Conservation (phyloP, 2,329 filamentous ascomycete genomes). For the Cladosporium oxysporum region DNA sequence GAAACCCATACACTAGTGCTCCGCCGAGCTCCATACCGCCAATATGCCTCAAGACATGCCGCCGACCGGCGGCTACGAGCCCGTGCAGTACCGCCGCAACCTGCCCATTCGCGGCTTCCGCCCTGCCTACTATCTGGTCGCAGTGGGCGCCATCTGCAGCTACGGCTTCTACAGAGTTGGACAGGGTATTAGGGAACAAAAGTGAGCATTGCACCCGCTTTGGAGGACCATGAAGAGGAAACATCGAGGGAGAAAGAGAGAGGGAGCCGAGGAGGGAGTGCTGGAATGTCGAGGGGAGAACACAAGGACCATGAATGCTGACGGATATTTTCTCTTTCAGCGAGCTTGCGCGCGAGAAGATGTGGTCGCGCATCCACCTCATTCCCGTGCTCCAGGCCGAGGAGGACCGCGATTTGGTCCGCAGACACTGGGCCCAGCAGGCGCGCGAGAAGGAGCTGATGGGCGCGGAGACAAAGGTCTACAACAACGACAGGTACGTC, state of each 20-base stretch:
- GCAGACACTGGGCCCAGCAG: conserved; percentile 82
- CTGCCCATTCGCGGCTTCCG: conserved; percentile 88
- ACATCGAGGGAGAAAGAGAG: background rate
- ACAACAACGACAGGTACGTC: conserved; percentile 82
- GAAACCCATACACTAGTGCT: conserved; percentile 1
- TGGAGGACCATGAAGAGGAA: background rate
- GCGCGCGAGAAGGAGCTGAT: conserved; percentile 87
- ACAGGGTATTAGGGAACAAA: conserved; percentile 82
- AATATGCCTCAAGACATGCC: conserved; percentile 97
- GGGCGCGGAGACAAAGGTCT: conserved; percentile 80
- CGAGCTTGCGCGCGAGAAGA: conserved; percentile 94
- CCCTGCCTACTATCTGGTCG: conserved; percentile 75
- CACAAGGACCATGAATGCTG: conserved; percentile 15
- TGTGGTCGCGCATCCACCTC: conserved; percentile 95
- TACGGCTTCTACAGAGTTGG: conserved; percentile 90
- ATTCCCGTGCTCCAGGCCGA: conserved; percentile 94
- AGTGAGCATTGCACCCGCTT: conserved; percentile 55
- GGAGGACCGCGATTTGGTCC: conserved; percentile 91
- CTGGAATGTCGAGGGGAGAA: background rate
- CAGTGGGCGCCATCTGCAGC: conserved; percentile 74
- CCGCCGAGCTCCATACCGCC: conserved; percentile 24
- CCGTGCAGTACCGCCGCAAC: conserved; percentile 98
- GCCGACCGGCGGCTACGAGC: conserved; percentile 88
- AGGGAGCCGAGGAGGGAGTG: background rate
- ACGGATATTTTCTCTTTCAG: conserved; percentile 49